Evolutionary conservation across 192 early-diverging fungal species (phyloP), one percentile per base, ranked within the genome.

Genomic region (Chytriomyces hyalinus): DNA sequence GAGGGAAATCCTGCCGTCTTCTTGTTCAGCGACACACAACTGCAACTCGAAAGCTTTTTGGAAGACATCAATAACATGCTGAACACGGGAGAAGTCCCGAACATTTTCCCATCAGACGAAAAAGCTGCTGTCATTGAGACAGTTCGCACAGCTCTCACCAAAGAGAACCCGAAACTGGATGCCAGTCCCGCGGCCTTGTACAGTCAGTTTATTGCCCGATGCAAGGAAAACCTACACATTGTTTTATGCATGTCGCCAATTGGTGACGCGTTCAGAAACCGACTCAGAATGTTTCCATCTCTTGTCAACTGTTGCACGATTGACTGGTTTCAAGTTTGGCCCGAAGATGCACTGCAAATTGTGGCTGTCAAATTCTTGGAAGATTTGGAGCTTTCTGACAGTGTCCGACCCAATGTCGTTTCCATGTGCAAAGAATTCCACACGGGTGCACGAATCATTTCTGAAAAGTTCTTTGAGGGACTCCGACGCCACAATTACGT

Each of bases 41-140:
- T 89, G 20, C 83, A 89, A 66, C 78, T 79, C 5, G 88, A 89
- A 71, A 82, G 81, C 43, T 89, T 89, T 75, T 64, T 89, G 45
- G 88, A 89, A 69, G 88, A 89, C 65, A 89, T 89, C 68, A 89
- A 89, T 80, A 89, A 89, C 74, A 89, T 89, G 82, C 80, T 89
- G 50, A 89, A 89, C 77, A 86, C 88, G 15, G 88, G 88, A 59
- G 88, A 89, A 72, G 87, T 89, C 15, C 88, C 88, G 15, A 89
- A 89, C 65, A 84, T 89, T 43, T 89, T 89, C 66, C 78, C 86
- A 17, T 65, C 84, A 10, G 88, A 89, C 74, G 88, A 89, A 79
- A 89, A 89, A 78, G 88, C 85, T 5, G 85, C 83, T 8, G 86
- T 83, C 10, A 83, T 83, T 62, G 87, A 89, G 76, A 80, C 80